These are phyloP conservation scores for Pholiota adiposa DNA, from an alignment of 1,284 basidiomycete species.

Conservation along the genomic window DNA sequence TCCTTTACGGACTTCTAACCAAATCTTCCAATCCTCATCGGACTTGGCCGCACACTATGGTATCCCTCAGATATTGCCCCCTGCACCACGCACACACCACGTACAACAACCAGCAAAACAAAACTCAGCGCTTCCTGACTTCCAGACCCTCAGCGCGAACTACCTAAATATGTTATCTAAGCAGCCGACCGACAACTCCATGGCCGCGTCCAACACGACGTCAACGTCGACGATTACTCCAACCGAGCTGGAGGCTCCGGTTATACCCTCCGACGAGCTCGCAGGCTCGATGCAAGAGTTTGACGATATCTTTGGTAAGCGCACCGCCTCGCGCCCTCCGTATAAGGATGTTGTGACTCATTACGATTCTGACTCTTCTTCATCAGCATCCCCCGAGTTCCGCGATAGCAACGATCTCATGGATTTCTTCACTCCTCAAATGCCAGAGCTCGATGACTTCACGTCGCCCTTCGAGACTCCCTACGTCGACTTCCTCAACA, in stretches of 20 bases:
- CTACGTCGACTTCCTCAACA: slow-evolving; percentile 58
- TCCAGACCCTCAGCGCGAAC: slow-evolving; percentile 33
- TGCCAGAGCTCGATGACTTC: slow-evolving; percentile 24
- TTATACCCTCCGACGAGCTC: slow-evolving; percentile 19
- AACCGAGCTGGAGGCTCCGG: slow-evolving; percentile 27
- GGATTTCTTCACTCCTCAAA: slow-evolving; percentile 27
- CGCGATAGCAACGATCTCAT: slow-evolving; percentile 17
- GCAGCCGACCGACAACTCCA: slow-evolving; percentile 36
- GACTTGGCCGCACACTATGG: slow-evolving; percentile 76
- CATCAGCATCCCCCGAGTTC: slow-evolving; percentile 29
- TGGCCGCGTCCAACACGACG: slow-evolving; percentile 25
- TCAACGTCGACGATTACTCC: slow-evolving; percentile 21
- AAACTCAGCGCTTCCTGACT: slow-evolving; percentile 31
- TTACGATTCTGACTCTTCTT: slow-evolving; percentile 9
- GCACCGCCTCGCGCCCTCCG: neutral
- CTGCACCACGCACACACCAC: slow-evolving; percentile 58
- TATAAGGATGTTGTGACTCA: slow-evolving; percentile 20
- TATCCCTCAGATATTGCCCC: slow-evolving; percentile 69
- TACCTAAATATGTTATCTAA: slow-evolving; percentile 48
- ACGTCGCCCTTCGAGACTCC: slow-evolving; percentile 44
- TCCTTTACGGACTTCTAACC: slow-evolving; percentile 43
- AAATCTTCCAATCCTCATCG: slow-evolving; percentile 42
- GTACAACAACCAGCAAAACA: slow-evolving; percentile 31
- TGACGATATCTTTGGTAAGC: slow-evolving; percentile 36
- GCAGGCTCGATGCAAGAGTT: slow-evolving; percentile 25